Base-by-base conservation (phyloP, 805 yeast species). In the Myxozyma vanderwaltii region DNA sequence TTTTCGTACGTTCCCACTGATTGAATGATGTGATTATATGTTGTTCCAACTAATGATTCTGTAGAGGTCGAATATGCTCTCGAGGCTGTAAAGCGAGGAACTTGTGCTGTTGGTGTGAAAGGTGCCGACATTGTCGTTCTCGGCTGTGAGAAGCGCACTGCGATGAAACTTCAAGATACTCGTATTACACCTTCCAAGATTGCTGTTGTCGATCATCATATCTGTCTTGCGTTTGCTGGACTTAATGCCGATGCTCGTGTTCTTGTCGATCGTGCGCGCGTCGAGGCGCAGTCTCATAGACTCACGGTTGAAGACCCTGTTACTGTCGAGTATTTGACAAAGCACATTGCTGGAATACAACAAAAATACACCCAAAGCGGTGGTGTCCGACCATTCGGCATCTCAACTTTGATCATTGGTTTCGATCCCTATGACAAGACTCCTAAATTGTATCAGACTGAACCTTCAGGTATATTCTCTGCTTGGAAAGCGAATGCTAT, bases 401-500 rank as follows among this genome's bases (percentile, higher is more conserved):
- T 94, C 68, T 86, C 97, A 52, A 94, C 97, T 29, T 79, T 94
- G 69, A 88, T 94, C 72, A 96, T 96, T 24, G 99, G 99, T 0
- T 94, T 94, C 70, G 98, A 94, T 76, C 86, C 86, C 55, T 86
- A 86, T 70, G 96, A 90, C 75, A 75, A 75, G 23, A 82, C 80
- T 35, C 97, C 98, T 46, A 86, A 83, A 72, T 81, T 94, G 66
- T 94, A 86, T 76, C 95, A 89, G 74, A 94, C 99, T 12, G 99
- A 94, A 74, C 99, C 99, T 44, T 88, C 96, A 48, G 99, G 99
- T 26, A 92, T 94, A 65, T 92, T 87, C 73, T 89, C 95, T 49
- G 96, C 97, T 2, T 94, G 99, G 99, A 89, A 91, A 74, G 97
- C 98, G 35, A 92, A 89, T 72, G 91, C 98, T 19, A 94, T 94